These are phyloP conservation scores for Pyrus hybrid DNA, from an alignment of 331 rosid genomes.

Conservation along the genomic window DNA sequence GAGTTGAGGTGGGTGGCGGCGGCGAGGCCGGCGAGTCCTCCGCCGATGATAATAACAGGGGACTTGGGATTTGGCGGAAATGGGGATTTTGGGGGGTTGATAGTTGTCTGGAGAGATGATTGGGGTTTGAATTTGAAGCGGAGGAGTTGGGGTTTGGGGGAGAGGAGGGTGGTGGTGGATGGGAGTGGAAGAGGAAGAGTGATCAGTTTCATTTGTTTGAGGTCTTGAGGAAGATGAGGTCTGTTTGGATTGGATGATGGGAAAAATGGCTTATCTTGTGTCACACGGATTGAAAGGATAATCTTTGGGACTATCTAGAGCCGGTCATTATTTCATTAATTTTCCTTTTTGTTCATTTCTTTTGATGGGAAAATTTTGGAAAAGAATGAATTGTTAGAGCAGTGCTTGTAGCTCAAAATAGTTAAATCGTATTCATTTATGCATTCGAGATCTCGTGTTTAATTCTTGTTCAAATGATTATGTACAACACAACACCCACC, in stretches of 20 bases:
- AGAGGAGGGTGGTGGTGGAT: constrained; percentile 15
- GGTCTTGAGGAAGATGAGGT: neutral
- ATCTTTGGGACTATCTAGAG: neutral
- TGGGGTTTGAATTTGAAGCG: constrained; percentile 35
- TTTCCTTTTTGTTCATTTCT: neutral
- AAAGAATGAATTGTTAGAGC: no score
- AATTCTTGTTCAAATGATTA: neutral
- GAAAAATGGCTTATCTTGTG: neutral
- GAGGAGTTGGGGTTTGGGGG: constrained; percentile 30
- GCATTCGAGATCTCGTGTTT: neutral
- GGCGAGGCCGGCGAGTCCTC: constrained; percentile 75
- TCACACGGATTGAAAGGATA: neutral
- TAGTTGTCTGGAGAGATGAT: constrained; percentile 21
- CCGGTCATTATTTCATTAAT: neutral
- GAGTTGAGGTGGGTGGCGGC: constrained; percentile 63
- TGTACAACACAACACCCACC: no score
- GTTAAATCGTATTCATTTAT: no score
- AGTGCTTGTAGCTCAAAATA: no score
- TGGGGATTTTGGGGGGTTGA: constrained; percentile 1
- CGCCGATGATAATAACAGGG: constrained; percentile 48
- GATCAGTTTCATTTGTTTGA: neutral
- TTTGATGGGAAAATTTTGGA: neutral
- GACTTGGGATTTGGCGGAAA: constrained; percentile 9
- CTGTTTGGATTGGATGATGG: neutral
- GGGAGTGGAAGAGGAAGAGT: neutral